Evolutionary conservation across 1,284 basidiomycete genomes (phyloP).

Genomic region (Ganoderma boninense): DNA sequence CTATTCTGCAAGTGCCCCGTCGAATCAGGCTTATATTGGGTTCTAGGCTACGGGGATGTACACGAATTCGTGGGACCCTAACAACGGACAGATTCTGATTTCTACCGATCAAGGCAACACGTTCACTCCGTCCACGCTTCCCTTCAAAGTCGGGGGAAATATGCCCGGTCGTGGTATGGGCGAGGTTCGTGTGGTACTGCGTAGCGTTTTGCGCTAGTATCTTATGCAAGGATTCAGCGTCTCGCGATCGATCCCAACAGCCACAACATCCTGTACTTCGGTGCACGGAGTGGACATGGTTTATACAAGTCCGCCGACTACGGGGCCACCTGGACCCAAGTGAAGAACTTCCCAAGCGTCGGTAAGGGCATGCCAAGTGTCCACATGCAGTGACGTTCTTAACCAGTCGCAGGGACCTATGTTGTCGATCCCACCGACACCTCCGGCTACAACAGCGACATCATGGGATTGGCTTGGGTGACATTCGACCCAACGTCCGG

Average conservation of each 20-base stretch:
- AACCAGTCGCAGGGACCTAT: slow-evolving; percentile 53
- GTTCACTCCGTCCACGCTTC: slow-evolving; percentile 57
- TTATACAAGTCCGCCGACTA: slow-evolving; percentile 70
- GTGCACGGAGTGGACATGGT: slow-evolving; percentile 68
- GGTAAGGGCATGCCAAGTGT: slow-evolving; percentile 45
- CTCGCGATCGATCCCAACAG: slow-evolving; percentile 70
- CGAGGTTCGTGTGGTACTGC: slow-evolving; percentile 37
- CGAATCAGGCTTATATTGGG: background rate
- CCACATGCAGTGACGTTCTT: background rate
- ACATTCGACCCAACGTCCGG: slow-evolving; percentile 71
- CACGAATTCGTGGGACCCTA: slow-evolving; percentile 72
- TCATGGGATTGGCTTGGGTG: slow-evolving; percentile 68
- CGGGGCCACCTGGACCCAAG: slow-evolving; percentile 63
- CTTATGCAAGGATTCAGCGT: slow-evolving; percentile 47
- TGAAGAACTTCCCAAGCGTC: slow-evolving; percentile 62
- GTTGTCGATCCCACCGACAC: slow-evolving; percentile 62
- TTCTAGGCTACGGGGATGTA: slow-evolving; percentile 68
- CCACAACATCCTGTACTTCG: slow-evolving; percentile 68
- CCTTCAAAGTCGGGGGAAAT: slow-evolving; percentile 74
- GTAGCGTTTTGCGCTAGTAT: background rate
- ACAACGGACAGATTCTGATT: slow-evolving; percentile 70
- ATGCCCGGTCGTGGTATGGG: slow-evolving; percentile 71
- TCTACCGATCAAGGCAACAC: slow-evolving; percentile 65
- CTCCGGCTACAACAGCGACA: slow-evolving; percentile 63
- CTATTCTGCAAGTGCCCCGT: background rate